Conservation (phyloP, 2,329 filamentous ascomycete species). For the Fusarium siculi region DNA sequence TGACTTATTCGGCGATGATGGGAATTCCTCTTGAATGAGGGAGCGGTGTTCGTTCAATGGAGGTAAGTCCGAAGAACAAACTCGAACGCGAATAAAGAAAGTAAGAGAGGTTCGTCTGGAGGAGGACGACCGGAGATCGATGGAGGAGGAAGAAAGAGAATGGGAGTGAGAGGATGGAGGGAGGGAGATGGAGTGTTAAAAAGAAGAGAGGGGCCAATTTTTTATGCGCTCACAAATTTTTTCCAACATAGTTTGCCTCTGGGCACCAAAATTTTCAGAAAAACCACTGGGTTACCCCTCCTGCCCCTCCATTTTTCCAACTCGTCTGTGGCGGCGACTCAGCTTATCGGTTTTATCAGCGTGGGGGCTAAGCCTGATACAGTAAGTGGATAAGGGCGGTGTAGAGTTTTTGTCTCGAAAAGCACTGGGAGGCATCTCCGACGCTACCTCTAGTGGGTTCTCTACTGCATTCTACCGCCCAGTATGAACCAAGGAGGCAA, state of each 20-base stretch:
- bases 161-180: conserved; percentile 44
- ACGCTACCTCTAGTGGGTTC: conserved; percentile 11
- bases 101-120: conserved; percentile 54
- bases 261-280: conserved; percentile 28
- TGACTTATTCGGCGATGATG: conserved; percentile 51
- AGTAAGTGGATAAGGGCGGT: conserved; percentile 43
- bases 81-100: conserved; percentile 40
- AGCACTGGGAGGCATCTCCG: conserved; percentile 30
- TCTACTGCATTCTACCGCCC: conserved; percentile 1
- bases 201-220: conserved; percentile 45
- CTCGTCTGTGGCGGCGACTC: conserved; percentile 40
- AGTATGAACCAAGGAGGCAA: conserved; percentile 13
- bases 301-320: conserved; percentile 42
- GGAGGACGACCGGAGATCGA: conserved; percentile 55
- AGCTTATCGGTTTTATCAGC: conserved; percentile 50
- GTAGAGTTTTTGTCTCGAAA: conserved; percentile 33
- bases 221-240: conserved; percentile 45
- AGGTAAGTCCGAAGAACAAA: conserved; percentile 51
- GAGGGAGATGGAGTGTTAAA: conserved; percentile 42
- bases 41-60: conserved; percentile 49
- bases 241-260: conserved; percentile 26
- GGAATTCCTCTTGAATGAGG: conserved; percentile 47
- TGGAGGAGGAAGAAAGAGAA: conserved; percentile 50
- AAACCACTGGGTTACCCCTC: conserved; percentile 36
- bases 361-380: conserved; percentile 26